phyloP scores from a whole-genome alignment of 257 asterid species.

The Rauvolfia tetraphylla region DNA sequence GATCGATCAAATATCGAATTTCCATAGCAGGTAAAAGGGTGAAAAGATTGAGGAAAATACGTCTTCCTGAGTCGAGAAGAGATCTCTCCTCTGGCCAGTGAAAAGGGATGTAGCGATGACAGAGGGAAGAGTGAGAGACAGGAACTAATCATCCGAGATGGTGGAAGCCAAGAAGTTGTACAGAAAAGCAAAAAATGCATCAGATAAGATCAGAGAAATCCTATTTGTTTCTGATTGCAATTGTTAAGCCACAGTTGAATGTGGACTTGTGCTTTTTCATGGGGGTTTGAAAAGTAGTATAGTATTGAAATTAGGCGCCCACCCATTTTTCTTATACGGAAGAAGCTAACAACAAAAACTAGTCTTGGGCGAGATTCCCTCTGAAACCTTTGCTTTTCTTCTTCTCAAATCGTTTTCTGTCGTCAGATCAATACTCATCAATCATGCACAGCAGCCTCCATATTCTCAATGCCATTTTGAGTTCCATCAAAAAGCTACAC shows the following conservation, averaged over 20 bases:
- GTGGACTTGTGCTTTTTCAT: too few species aligned
- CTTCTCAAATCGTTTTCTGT: constrained; percentile 18
- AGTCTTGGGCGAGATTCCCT: constrained; percentile 17
- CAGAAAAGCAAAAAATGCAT: neutral
- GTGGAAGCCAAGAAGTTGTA: neutral
- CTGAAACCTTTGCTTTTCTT: neutral
- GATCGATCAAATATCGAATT: too few species aligned
- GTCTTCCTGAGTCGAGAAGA: neutral
- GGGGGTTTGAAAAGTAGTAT: too few species aligned
- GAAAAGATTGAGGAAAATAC: too few species aligned
- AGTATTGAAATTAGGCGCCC: constrained; percentile 14
- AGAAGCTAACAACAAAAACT: neutral
- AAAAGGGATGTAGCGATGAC: neutral
- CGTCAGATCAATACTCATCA: constrained; percentile 12
- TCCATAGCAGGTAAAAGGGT: too few species aligned
- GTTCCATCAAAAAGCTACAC: too few species aligned
- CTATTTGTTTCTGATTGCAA: neutral
- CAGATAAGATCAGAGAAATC: neutral
- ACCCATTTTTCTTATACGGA: neutral
- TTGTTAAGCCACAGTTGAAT: constrained; percentile 10
- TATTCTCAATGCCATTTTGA: neutral
- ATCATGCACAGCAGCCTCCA: neutral
- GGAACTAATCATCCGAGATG: neutral
- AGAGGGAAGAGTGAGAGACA: neutral
- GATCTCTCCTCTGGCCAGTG: neutral